These are phyloP conservation scores for Dendrobium catenatum DNA, from an alignment of 106 monocot species.

Conservation along the genomic window DNA sequence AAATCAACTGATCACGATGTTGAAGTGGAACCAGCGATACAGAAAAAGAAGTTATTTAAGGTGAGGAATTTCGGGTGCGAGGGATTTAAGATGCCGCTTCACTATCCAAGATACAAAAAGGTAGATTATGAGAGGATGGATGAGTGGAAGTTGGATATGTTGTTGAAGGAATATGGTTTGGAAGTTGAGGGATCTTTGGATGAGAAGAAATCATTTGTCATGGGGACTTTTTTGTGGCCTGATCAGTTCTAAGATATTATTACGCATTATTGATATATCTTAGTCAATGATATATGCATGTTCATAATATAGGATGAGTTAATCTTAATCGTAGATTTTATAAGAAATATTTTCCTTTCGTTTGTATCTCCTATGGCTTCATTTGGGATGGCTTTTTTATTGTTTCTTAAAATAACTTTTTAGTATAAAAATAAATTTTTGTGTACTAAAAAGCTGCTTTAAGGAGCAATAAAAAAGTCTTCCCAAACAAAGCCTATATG, in stretches of 20 bases:
- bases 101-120: slow-evolving; percentile 51
- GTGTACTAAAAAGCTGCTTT: no score
- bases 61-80: background rate
- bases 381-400: no score
- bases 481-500: no score
- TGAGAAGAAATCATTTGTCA: slow-evolving; percentile 40
- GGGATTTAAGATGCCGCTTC: slow-evolving; percentile 43
- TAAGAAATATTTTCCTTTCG: no score
- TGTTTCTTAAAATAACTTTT: no score
- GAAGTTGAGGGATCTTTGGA: slow-evolving; percentile 20
- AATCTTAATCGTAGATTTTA: no score
- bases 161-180: slow-evolving; percentile 44
- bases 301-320: no score
- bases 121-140: slow-evolving; percentile 53
- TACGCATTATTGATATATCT: background rate
- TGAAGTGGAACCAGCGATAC: background rate
- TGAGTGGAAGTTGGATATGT: slow-evolving; percentile 42
- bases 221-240: slow-evolving; percentile 51
- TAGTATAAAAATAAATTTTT: no score
- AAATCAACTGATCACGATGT: background rate
- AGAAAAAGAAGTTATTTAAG: background rate
- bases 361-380: no score
- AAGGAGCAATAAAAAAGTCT: no score
- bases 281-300: no score
- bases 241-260: background rate